Conservation (phyloP, 805 yeast species). For the Brettanomyces bruxellensis region DNA sequence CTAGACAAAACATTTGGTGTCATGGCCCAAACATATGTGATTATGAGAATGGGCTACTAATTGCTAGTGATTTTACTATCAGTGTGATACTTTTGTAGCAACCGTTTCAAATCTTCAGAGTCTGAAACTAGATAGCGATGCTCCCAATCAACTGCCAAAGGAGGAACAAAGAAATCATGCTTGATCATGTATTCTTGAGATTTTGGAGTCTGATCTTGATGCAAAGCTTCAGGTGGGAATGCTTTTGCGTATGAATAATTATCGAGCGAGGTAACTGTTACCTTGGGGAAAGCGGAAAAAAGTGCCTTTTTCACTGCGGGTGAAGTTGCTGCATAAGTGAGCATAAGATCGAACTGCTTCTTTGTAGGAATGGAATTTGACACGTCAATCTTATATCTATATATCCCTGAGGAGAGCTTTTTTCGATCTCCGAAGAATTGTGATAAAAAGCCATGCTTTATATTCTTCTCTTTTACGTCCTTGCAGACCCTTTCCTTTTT, state of each 20-base stretch:
- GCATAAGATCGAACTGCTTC: slow-evolving; percentile 24
- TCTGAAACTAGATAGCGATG: slow-evolving; percentile 45
- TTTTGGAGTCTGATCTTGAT: slow-evolving; percentile 1
- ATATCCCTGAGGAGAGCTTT: slow-evolving; percentile 9
- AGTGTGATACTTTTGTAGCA: slow-evolving; percentile 30
- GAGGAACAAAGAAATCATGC: slow-evolving; percentile 28
- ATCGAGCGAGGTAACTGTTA: slow-evolving; percentile 7
- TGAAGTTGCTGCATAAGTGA: slow-evolving; percentile 16
- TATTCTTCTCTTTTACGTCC: not conserved
- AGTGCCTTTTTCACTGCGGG: slow-evolving; percentile 22
- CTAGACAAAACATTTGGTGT: slow-evolving; percentile 74
- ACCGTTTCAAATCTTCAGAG: slow-evolving; percentile 31
- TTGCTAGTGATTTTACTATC: not conserved
- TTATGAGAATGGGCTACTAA: slow-evolving; percentile 75
- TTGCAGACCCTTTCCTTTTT: slow-evolving; percentile 4
- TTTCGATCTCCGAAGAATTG: slow-evolving; percentile 8
- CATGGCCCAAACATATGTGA: slow-evolving; percentile 83
- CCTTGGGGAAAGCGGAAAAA: slow-evolving; percentile 21
- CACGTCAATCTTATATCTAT: slow-evolving; percentile 18
- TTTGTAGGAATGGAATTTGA: slow-evolving; percentile 17
- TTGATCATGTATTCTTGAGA: slow-evolving; percentile 12
- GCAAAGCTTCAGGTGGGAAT: too few species aligned
- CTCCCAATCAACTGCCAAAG: slow-evolving; percentile 58
- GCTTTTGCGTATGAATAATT: too few species aligned
- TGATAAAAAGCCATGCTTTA: not conserved